Conservation (phyloP, 805 yeast species). For the Candida glaebosa region DNA sequence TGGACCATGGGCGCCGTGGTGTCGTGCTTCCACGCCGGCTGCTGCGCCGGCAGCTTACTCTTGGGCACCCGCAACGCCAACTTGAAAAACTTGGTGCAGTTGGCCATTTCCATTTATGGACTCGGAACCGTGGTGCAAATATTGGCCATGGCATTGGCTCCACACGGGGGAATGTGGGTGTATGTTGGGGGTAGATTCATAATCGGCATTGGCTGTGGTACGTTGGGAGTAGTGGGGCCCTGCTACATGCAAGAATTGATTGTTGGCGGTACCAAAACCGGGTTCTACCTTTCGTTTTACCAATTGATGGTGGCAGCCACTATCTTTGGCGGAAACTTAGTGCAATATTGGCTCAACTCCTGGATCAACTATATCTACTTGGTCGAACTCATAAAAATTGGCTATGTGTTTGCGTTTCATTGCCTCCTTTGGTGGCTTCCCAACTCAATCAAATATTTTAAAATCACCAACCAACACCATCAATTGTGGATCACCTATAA, state of each 20-base stretch:
- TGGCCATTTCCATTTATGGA: constrained; percentile 14
- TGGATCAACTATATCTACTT: neutral
- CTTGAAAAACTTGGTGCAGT: constrained; percentile 11
- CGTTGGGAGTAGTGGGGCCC: constrained; percentile 20
- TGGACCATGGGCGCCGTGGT: constrained; percentile 17
- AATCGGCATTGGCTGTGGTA: constrained; percentile 23
- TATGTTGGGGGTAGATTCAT: constrained; percentile 17
- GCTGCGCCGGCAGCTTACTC: constrained; percentile 17
- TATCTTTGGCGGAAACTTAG: constrained; percentile 20
- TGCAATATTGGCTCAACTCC: constrained; percentile 5
- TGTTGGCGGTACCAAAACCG: constrained; percentile 12
- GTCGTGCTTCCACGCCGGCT: constrained; percentile 23
- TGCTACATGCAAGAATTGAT: constrained; percentile 19
- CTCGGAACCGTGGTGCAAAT: constrained; percentile 17
- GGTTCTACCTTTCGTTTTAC: constrained; percentile 18
- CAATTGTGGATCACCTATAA: constrained; percentile 2
- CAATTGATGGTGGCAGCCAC: constrained; percentile 21
- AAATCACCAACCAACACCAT: neutral
- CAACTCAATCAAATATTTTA: constrained; percentile 4
- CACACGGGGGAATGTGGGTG: constrained; percentile 7
- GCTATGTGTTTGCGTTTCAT: neutral
- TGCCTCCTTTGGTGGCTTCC: constrained; percentile 3
- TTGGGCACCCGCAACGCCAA: constrained; percentile 11
- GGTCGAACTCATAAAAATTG: neutral
- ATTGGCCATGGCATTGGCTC: constrained; percentile 3